Evolutionary conservation across 164 flowering plant species (phyloP).

Genomic region (Aristolochia contorta): DNA sequence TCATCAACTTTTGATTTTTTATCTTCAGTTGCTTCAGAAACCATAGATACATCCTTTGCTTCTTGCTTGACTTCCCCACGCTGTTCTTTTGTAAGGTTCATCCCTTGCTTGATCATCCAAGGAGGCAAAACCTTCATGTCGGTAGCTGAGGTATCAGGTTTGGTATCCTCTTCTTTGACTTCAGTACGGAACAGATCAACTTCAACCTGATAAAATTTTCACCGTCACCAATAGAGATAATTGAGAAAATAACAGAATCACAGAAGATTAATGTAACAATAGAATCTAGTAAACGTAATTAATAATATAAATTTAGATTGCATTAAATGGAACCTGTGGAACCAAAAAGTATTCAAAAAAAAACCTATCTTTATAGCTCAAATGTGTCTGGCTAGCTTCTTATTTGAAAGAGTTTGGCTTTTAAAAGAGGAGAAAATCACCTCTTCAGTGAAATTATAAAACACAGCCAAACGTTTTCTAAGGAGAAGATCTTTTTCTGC

Average conservation of each 20-base stretch:
- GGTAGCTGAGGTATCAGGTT: conserved; percentile 38
- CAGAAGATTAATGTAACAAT: too few relatives aligned
- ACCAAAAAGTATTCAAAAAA: too few relatives aligned
- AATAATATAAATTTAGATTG: too few relatives aligned
- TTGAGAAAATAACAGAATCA: neutral
- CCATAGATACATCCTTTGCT: conserved; percentile 31
- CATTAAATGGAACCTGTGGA: too few relatives aligned
- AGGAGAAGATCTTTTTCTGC: too few relatives aligned
- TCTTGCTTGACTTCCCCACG: conserved; percentile 71
- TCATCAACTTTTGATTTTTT: conserved; percentile 38
- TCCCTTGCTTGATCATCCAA: conserved; percentile 97
- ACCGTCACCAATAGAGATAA: neutral
- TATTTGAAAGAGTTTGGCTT: too few relatives aligned
- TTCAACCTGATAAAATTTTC: conserved; percentile 58
- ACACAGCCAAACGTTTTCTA: too few relatives aligned
- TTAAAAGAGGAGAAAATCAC: too few relatives aligned
- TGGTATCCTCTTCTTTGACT: conserved; percentile 61
- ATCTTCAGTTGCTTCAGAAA: conserved; percentile 39
- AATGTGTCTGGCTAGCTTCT: too few relatives aligned
- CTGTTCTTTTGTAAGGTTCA: conserved; percentile 88
- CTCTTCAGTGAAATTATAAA: too few relatives aligned
- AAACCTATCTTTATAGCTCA: too few relatives aligned
- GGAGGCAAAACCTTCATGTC: conserved; percentile 82
- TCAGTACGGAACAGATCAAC: conserved; percentile 69
- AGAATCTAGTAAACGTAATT: too few relatives aligned